phyloP scores from a whole-genome alignment of 1,284 basidiomycete genomes.

The Papiliotrema terrestris region DNA sequence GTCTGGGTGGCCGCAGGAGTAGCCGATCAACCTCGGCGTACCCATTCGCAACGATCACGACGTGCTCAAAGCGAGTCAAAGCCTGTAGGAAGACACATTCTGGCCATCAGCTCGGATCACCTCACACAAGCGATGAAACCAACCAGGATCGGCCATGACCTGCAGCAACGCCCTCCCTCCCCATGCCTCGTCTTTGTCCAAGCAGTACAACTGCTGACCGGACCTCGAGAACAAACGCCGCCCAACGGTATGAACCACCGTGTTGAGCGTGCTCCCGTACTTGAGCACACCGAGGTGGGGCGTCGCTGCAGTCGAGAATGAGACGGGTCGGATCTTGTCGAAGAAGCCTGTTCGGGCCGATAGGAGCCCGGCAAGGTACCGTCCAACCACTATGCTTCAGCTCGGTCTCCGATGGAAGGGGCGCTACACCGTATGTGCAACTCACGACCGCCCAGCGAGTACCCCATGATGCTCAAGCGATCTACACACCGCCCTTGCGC shows the following conservation, averaged over 20 bases:
- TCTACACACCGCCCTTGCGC: conserved; percentile 28
- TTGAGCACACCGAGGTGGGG: conserved; percentile 43
- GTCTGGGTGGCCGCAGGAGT: too few relatives aligned
- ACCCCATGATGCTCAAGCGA: conserved; percentile 43
- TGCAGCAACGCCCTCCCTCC: conserved; percentile 68
- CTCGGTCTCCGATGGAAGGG: not conserved
- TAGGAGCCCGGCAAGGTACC: conserved; percentile 43
- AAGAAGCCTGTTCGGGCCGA: conserved; percentile 43
- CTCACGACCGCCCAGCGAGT: conserved; percentile 46
- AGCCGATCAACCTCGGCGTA: conserved; percentile 25
- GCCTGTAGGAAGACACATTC: conserved; percentile 75
- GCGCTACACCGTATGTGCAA: not conserved
- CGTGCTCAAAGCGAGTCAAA: conserved; percentile 63
- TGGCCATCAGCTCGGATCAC: conserved; percentile 29
- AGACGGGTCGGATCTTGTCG: conserved; percentile 27
- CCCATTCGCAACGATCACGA: conserved; percentile 83
- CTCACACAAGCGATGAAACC: not conserved
- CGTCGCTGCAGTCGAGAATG: conserved; percentile 47
- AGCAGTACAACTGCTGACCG: conserved; percentile 73
- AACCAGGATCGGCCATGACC: conserved; percentile 78
- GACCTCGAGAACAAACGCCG: conserved; percentile 74
- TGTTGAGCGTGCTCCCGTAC: conserved; percentile 27
- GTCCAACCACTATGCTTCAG: conserved; percentile 34
- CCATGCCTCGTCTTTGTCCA: conserved; percentile 60
- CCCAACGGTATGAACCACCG: conserved; percentile 60